Evolutionary conservation across 768 basidiomycete genomes (phyloP).

Genomic region (Royoungia palumana): DNA sequence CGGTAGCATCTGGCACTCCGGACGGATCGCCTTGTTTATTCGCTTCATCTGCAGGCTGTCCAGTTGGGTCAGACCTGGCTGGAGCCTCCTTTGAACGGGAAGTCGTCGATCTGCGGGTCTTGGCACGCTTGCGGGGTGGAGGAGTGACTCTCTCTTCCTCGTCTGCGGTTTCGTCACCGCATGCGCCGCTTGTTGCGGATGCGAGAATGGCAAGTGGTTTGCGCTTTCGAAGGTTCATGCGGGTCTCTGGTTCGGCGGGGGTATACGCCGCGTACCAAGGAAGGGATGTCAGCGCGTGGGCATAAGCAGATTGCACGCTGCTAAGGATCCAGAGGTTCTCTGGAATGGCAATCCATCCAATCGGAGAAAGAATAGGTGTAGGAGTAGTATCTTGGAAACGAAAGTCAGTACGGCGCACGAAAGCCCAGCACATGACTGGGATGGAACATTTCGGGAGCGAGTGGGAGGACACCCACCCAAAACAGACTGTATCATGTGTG

Average conservation of each 20-base stretch:
- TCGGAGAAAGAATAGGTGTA: conserved; percentile 34
- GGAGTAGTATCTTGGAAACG: conserved; percentile 24
- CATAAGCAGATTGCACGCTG: conserved; percentile 31
- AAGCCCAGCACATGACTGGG: not conserved
- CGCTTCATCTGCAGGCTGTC: conserved; percentile 6
- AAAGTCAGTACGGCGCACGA: conserved; percentile 6
- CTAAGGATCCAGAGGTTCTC: conserved; percentile 35
- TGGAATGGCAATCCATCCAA: conserved; percentile 32
- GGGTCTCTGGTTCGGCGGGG: conserved; percentile 28
- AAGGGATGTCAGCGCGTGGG: conserved; percentile 18
- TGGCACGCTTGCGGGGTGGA: conserved; percentile 31
- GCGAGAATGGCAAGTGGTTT: conserved; percentile 23
- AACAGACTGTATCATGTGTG: conserved; percentile 50
- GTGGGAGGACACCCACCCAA: conserved; percentile 41
- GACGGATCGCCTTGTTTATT: conserved; percentile 2
- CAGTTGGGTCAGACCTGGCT: conserved; percentile 3
- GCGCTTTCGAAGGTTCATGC: conserved; percentile 34
- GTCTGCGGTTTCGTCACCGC: conserved; percentile 33
- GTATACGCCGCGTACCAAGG: conserved; percentile 33
- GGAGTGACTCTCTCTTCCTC: conserved; percentile 29
- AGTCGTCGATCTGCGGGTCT: conserved; percentile 23
- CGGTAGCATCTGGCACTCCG: not conserved
- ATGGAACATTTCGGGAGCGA: not conserved
- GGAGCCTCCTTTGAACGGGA: conserved; percentile 6
- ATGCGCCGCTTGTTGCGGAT: conserved; percentile 28